Evolutionary conservation across 208 protist species (phyloP).

Genomic region (Leishmania arabica): DNA sequence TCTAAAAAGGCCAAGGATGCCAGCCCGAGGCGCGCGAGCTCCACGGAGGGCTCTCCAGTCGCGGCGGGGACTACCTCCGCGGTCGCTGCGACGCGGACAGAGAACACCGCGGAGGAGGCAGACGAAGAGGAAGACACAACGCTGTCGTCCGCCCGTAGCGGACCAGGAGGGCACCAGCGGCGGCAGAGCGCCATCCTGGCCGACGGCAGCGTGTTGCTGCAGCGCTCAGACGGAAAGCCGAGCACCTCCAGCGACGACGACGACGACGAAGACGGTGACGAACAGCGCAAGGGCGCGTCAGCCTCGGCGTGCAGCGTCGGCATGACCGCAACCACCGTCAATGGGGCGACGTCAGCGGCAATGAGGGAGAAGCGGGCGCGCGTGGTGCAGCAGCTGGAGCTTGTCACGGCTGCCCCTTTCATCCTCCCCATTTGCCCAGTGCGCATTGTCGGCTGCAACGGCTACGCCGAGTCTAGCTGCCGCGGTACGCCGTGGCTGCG

Average conservation of each 20-base stretch:
- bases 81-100: background rate
- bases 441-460: constrained; percentile 56
- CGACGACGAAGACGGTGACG: constrained; percentile 1
- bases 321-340: background rate
- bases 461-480: constrained; percentile 35
- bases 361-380: constrained; percentile 12
- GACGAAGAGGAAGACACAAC: constrained; percentile 14
- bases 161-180: background rate
- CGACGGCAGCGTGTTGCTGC: background rate
- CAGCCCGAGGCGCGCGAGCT: background rate
- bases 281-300: background rate
- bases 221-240: background rate
- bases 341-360: constrained; percentile 8
- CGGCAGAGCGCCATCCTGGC: constrained; percentile 9
- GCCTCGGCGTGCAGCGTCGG: background rate
- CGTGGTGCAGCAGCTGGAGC: constrained; percentile 31
- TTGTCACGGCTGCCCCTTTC: constrained; percentile 31
- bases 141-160: constrained; percentile 3
- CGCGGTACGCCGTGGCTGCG: constrained; percentile 65
- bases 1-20: background rate
- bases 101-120: constrained; percentile 1
- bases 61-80: background rate
- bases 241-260: constrained; percentile 10
- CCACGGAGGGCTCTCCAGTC: background rate
- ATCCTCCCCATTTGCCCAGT: constrained; percentile 49